Evolutionary conservation across 164 flowering plant species (phyloP), one percentile per base, ranked within the genome.

Genomic region (Dillenia turbinata): DNA sequence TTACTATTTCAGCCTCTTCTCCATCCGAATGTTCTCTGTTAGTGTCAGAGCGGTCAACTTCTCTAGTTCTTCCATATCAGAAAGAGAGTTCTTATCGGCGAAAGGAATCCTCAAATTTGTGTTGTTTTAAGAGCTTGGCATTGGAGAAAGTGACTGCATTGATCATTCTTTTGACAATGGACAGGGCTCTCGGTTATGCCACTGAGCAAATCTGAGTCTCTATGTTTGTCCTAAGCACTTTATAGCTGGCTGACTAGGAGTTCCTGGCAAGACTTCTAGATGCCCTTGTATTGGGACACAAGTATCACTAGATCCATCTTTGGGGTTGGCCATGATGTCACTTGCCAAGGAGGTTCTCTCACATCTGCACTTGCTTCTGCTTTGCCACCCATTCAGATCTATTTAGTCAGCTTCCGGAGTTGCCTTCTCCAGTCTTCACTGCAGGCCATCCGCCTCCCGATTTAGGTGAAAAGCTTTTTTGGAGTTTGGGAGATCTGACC

Each of bases 41-140:
- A 47, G 44, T 15, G 65, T 52, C n/a, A 43, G 50, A 15, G 22
- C 46, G 9, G 59, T 56, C 44, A 47, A 52, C 47, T 60, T 70
- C 44, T 74, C 78, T 15, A 44, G 49, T 14, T 9, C 44, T 40
- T 59, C 16, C 17, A 17, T 62, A 66, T 69, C 68, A 58, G 64
- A 52, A n/a, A 65, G 62, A 44, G 74, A 74, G 22, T 59, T 52
- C 45, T 69, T 76, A 10, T 45, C 75, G 16, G 71, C 47, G 24
- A 77, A 65, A 44, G 82, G 81, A 53, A 58, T 65, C 68, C 78
- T 76, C 40, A 33, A 33, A 33, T 33, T 7, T 10, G 49, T 47
- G 43, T 22, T 53, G 15, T 58, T 44, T 40, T 62, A 11, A 58
- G 61, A 47, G 44, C 54, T 53, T 22, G 66, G 65, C 49, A 62